A percentile compares a stretch with the other conserved stretches of the same genome.
These are phyloP conservation scores for Talaromyces sp. DNA, from an alignment of 2,329 filamentous ascomycete genomes.

Conservation along the genomic window DNA sequence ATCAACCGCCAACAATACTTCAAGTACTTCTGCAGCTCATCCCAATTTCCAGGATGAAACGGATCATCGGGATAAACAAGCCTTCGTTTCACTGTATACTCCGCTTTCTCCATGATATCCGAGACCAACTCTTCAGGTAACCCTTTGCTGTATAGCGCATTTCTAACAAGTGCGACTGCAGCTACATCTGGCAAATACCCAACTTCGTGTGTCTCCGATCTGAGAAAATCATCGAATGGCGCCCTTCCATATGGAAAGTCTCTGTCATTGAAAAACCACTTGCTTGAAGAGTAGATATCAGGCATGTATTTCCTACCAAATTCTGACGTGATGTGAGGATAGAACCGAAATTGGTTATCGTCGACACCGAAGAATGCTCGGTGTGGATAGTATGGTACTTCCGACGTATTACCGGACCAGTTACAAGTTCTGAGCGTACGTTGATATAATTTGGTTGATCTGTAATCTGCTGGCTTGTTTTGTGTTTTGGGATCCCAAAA, in stretches of 20 bases:
- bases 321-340: background rate
- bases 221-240: background rate
- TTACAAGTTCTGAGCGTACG: background rate
- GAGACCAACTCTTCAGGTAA: background rate
- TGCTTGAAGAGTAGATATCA: too few relatives aligned
- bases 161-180: background rate
- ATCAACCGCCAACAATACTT: slow-evolving; percentile 26
- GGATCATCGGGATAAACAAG: slow-evolving; percentile 11
- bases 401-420: background rate
- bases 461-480: background rate
- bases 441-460: slow-evolving; percentile 6
- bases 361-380: slow-evolving; percentile 4
- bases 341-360: background rate
- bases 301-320: background rate
- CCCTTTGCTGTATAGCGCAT: background rate
- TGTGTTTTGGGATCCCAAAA: background rate
- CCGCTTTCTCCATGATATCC: background rate
- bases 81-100: background rate
- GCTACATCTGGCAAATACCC: background rate
- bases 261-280: too few relatives aligned
- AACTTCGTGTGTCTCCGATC: background rate
- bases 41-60: slow-evolving; percentile 16
- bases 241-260: background rate
- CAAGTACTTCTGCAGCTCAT: slow-evolving; percentile 23
- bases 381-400: slow-evolving; percentile 2